Base-by-base conservation (phyloP, 1,284 basidiomycete species). In the Microbotryomycetes sp. region DNA sequence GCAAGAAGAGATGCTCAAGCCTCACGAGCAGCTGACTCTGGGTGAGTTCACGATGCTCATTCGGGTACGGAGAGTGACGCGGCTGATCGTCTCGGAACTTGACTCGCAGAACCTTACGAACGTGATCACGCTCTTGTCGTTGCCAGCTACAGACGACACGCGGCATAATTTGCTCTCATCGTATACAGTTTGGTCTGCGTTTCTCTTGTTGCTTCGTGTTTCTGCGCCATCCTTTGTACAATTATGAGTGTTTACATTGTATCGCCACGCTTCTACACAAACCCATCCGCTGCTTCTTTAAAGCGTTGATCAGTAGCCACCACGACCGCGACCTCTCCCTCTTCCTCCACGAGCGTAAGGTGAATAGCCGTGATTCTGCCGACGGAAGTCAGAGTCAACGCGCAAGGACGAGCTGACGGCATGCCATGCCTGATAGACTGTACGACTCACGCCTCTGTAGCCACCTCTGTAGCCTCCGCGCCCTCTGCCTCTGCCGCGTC, bases 1-100 rank as follows among this genome's bases (percentile, higher is more conserved):
- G 74, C 86, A 88, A 76, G 81, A 84, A 64, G 81, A 81, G 74
- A 86, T 85, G 73, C 86, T 97, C 79, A 93, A 92, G 80, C 92
- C 94, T 42, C 81, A 92, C 64, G 93, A 96, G 77, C 91, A 94
- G 79, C 86, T 96, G 12, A 93, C 92, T 3, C 70, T 78, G 16
- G 68, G 50, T 52, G 16, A 25, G 50, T 52, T 49, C 7, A 26
- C 23, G 26, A 28, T 30, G 26, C 22, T 14, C 25, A n/a, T 19
- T 12, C 15, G 30, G 14, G n/a, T n/a, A n/a, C n/a, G n/a, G n/a
- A n/a, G n/a, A n/a, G n/a, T n/a, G n/a, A n/a, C n/a, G n/a, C n/a
- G n/a, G n/a, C n/a, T n/a, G n/a, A n/a, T n/a, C n/a, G n/a, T n/a
- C 25, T 23, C 19, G 19, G 30, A 23, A 51, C 25, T 52, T 31